phyloP scores from a whole-genome alignment of 805 yeast species.

The Zygosaccharomyces bailii region DNA sequence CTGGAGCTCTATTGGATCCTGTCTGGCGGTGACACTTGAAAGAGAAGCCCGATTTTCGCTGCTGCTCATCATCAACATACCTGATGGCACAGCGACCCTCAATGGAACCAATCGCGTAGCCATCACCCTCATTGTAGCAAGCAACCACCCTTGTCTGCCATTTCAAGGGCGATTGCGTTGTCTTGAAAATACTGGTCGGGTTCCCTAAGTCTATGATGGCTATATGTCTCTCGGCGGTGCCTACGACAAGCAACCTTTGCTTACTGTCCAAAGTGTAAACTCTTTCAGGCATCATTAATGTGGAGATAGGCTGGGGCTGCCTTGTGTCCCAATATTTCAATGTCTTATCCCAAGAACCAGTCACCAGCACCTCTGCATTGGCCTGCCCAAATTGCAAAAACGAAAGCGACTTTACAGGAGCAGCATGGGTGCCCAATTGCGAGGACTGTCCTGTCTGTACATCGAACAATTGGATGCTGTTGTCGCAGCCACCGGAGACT shows the following conservation, averaged over 20 bases:
- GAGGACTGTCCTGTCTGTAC: slow-evolving; percentile 75
- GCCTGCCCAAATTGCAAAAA: slow-evolving; percentile 82
- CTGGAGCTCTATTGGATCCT: slow-evolving; percentile 43
- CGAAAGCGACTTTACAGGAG: slow-evolving; percentile 69
- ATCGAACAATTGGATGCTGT: slow-evolving; percentile 80
- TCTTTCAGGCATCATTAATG: slow-evolving; percentile 81
- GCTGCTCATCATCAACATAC: slow-evolving; percentile 81
- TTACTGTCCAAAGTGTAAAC: slow-evolving; percentile 85
- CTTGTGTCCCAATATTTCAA: slow-evolving; percentile 93
- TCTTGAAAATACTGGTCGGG: slow-evolving; percentile 79
- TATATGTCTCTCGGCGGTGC: slow-evolving; percentile 85
- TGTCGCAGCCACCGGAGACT: slow-evolving; percentile 87
- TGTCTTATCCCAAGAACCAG: slow-evolving; percentile 97
- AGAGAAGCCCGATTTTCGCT: slow-evolving; percentile 69
- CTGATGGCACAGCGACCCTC: slow-evolving; percentile 97
- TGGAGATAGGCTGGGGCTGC: slow-evolving; percentile 74
- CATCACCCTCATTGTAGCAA: slow-evolving; percentile 89
- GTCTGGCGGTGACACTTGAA: slow-evolving; percentile 90
- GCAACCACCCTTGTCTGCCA: slow-evolving; percentile 81
- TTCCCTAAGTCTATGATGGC: slow-evolving; percentile 72
- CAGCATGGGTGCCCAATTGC: slow-evolving; percentile 84
- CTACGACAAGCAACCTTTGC: slow-evolving; percentile 83
- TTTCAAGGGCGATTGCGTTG: slow-evolving; percentile 71
- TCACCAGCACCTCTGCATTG: slow-evolving; percentile 72
- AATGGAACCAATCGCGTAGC: slow-evolving; percentile 87